Percentiles rank a stretch among this genome's conserved stretches.
Evolutionary conservation across 768 basidiomycete genomes (phyloP).

Genomic region (Hericium erinaceus): DNA sequence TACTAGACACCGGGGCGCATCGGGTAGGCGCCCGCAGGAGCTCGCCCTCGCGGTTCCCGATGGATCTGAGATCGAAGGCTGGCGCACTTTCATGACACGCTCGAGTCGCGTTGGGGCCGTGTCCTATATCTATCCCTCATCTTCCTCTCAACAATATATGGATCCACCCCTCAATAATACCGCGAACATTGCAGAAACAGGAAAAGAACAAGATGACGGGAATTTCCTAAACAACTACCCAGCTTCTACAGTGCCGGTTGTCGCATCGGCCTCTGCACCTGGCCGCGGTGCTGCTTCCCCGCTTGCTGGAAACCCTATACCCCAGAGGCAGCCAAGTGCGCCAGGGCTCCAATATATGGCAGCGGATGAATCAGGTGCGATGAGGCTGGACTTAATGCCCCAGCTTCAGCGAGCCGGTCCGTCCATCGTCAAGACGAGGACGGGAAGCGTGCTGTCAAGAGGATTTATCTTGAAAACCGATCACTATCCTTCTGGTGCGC

Average conservation of each 20-base stretch:
- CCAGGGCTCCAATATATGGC: conserved; percentile 1
- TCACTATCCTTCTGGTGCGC: conserved; percentile 62
- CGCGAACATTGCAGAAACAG: no score
- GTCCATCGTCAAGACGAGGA: conserved; percentile 73
- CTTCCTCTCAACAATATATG: no score
- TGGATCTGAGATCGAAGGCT: no score
- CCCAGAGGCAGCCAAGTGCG: conserved; percentile 5
- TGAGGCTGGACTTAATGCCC: conserved; percentile 50
- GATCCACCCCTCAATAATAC: no score
- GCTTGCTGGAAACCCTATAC: neutral
- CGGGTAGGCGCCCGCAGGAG: no score
- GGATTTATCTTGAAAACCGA: conserved; percentile 96
- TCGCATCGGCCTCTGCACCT: neutral
- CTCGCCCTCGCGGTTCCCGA: no score
- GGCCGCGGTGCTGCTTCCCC: neutral
- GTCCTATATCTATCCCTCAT: no score
- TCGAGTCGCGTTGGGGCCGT: no score
- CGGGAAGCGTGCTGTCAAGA: conserved; percentile 75
- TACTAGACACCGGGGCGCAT: no score
- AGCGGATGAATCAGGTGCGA: neutral
- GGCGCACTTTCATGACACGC: no score
- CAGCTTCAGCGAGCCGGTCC: conserved; percentile 57
- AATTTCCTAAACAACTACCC: neutral
- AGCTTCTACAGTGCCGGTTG: neutral
- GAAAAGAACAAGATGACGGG: no score